These are phyloP conservation scores for Mycena haematopus DNA, from an alignment of 768 basidiomycete species.

Conservation along the genomic window DNA sequence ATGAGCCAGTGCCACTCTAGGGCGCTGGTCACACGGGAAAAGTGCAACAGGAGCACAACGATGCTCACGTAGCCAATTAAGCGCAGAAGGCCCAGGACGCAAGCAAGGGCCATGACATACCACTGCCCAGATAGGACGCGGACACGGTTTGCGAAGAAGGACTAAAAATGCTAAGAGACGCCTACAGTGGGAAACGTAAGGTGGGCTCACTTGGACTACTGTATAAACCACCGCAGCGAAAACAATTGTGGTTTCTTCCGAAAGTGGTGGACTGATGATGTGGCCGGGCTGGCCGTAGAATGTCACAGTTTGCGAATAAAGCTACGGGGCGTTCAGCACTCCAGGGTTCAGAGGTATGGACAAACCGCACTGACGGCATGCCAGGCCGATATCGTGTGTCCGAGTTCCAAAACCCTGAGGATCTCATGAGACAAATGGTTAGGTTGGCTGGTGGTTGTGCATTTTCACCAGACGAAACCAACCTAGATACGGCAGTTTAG, in stretches of 20 bases:
- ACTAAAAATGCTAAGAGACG: background rate
- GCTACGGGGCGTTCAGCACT: background rate
- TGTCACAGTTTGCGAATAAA: conserved; percentile 14
- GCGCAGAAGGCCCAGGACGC: background rate
- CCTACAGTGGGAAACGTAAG: background rate
- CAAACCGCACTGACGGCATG: conserved; percentile 1
- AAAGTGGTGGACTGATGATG: conserved; percentile 1
- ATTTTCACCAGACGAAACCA: conserved; percentile 10
- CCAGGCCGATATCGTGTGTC: conserved; percentile 10
- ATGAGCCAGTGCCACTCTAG: conserved; percentile 18
- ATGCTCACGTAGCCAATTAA: background rate
- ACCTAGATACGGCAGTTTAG: background rate
- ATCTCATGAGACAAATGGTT: background rate
- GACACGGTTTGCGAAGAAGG: conserved; percentile 16
- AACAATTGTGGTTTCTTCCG: conserved; percentile 6
- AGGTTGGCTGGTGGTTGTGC: no score
- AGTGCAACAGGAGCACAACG: background rate
- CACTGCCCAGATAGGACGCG: no score
- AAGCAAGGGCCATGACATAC: conserved; percentile 10
- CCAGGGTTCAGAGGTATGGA: background rate
- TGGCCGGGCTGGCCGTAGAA: conserved; percentile 9
- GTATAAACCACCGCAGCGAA: conserved; percentile 16
- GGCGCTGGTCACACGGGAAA: background rate
- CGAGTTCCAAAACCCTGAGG: conserved; percentile 15
- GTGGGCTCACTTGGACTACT: conserved; percentile 6